Evolutionary conservation across 192 early-diverging fungal genomes (phyloP), one percentile per base, ranked within the genome.

Genomic region (Martensiomyces pterosporus): DNA sequence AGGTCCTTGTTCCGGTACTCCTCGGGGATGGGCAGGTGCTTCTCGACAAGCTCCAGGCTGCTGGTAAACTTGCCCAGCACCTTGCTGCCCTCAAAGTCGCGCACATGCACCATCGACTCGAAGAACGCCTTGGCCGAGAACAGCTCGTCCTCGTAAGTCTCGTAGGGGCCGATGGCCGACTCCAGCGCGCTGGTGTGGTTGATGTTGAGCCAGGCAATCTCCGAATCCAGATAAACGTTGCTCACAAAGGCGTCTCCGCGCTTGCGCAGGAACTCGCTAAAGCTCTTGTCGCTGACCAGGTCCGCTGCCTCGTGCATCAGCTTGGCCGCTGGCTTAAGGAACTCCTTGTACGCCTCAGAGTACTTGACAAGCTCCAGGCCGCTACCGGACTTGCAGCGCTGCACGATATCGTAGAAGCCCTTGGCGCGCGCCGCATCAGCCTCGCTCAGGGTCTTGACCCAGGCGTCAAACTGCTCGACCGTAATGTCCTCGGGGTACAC

Each of bases 401-500:
- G 52, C 23, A 87, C 60, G 0, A 80, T 49, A 16, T 83, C 64
- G 43, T 89, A 89, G 47, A 85, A 89, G 9, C 82, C 78, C 43
- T 75, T 77, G 39, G 87, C 87, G 12, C 76, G 52, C 26, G 57
- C 52, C 21, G 52, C 49, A 12, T 80, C 78, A 3, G 61, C 61
- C 6, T 65, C 29, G 14, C 40, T 33, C 29, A 88, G 64, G 15
- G 75, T 65, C 4, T 35, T 36, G 5, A 78, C 42, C 83, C 83
- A 88, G 12, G 46, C 40, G 18, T 73, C 46, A 39, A 84, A 88
- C 55, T 88, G 83, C 15, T 68, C 68, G 19, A 66, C 63, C 26
- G 71, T 80, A 76, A 88, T 85, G 21, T 82, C 80, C 22, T 83
- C 84, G 2, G 86, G 86, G 47, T 88, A 88, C 51, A 80, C 84